A percentile compares a stretch with the other conserved stretches of the same genome.
These are phyloP conservation scores for Phytophthora crassamura DNA, from an alignment of 352 stramenopile genomes.

Conservation along the genomic window DNA sequence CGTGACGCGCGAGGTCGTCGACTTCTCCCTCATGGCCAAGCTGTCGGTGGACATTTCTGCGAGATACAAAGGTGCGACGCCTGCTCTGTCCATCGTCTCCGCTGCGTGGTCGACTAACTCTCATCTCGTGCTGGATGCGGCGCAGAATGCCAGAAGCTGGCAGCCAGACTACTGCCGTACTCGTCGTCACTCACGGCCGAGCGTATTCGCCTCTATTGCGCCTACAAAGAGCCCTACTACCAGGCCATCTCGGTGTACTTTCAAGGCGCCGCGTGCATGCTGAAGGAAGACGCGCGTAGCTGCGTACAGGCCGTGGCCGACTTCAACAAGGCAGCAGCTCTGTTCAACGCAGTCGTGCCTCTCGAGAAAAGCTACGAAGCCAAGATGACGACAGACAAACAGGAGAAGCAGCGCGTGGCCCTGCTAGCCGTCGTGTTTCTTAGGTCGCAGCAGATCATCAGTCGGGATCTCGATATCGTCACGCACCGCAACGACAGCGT, in stretches of 20 bases:
- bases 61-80: slow-evolving; percentile 51
- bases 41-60: slow-evolving; percentile 61
- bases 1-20: slow-evolving; percentile 62
- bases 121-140: not conserved
- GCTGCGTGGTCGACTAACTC: slow-evolving; percentile 4
- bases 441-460: slow-evolving; percentile 69
- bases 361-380: slow-evolving; percentile 51
- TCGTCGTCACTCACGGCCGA: slow-evolving; percentile 46
- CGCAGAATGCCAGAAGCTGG: slow-evolving; percentile 44
- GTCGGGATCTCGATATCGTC: slow-evolving; percentile 73
- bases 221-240: slow-evolving; percentile 75
- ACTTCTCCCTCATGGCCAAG: slow-evolving; percentile 75
- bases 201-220: slow-evolving; percentile 50
- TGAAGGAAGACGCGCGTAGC: slow-evolving; percentile 48
- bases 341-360: slow-evolving; percentile 38
- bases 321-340: slow-evolving; percentile 54
- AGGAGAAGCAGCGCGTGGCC: slow-evolving; percentile 45
- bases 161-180: slow-evolving; percentile 42
- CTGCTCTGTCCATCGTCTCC: too few relatives aligned
- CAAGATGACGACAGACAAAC: slow-evolving; percentile 38
- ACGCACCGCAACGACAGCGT: slow-evolving; percentile 73
- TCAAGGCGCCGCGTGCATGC: slow-evolving; percentile 67
- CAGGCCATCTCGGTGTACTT: slow-evolving; percentile 63
- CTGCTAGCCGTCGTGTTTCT: slow-evolving; percentile 54
- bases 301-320: slow-evolving; percentile 69